Evolutionary conservation across 345 rosid species (phyloP).

Genomic region (Murraya paniculata): DNA sequence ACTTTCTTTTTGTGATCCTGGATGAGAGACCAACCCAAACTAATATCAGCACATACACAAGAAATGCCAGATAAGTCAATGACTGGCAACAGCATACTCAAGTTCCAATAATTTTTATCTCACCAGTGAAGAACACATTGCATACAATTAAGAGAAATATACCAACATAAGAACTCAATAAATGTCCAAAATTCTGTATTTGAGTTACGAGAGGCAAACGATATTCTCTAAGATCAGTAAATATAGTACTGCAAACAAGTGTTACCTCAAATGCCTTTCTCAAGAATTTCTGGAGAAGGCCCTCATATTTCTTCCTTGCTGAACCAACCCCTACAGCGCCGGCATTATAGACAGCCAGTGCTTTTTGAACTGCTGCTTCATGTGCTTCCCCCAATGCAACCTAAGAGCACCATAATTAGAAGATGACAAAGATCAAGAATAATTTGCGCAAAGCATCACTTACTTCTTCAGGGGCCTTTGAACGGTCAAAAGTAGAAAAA

Average conservation of each 20-base stretch:
- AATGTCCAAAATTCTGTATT: not conserved
- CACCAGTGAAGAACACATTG: not conserved
- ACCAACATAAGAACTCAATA: not conserved
- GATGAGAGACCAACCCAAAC: slow-evolving; percentile 16
- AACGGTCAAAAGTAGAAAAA: slow-evolving; percentile 63
- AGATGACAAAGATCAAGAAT: slow-evolving; percentile 16
- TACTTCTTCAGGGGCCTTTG: slow-evolving; percentile 88
- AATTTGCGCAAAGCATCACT: slow-evolving; percentile 23
- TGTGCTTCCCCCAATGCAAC: slow-evolving; percentile 81
- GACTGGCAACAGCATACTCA: not conserved
- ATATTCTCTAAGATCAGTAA: not conserved
- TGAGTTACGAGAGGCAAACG: not conserved
- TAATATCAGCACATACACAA: not conserved
- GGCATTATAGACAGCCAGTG: slow-evolving; percentile 63
- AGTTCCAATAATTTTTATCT: not conserved
- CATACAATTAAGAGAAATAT: not conserved
- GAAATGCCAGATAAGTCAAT: not conserved
- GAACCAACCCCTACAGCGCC: slow-evolving; percentile 84
- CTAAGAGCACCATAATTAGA: slow-evolving; percentile 44
- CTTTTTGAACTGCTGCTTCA: slow-evolving; percentile 77
- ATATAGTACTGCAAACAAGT: not conserved
- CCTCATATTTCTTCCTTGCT: slow-evolving; percentile 81
- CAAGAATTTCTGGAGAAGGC: slow-evolving; percentile 75
- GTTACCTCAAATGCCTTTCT: slow-evolving; percentile 83
- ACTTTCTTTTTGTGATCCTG: slow-evolving; percentile 84